phyloP scores from a whole-genome alignment of 257 asterid genomes.

The Knoxia roxburghii region DNA sequence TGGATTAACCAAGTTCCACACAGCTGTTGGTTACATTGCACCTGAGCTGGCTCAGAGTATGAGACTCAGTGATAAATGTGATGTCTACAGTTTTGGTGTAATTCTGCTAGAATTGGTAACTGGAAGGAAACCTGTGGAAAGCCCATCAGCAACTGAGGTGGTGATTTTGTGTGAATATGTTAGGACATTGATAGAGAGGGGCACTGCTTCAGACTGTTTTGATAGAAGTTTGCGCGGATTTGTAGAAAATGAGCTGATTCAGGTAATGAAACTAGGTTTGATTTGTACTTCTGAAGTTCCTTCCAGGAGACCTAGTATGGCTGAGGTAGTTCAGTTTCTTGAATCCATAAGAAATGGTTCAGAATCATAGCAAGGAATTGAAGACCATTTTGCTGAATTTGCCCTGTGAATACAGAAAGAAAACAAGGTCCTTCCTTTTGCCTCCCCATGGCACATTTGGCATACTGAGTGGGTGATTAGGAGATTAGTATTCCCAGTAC shows the following conservation, averaged over 20 bases:
- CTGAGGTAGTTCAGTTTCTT: conserved; percentile 87
- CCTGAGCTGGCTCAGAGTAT: conserved; percentile 85
- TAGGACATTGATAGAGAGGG: conserved; percentile 58
- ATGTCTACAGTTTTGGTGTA: conserved; percentile 79
- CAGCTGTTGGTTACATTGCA: conserved; percentile 84
- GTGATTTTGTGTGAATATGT: conserved; percentile 71
- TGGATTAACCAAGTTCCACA: conserved; percentile 60
- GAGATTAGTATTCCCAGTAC: conserved; percentile 15
- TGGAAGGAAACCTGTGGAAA: conserved; percentile 86
- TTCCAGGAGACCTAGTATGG: conserved; percentile 84
- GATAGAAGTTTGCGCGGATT: conserved; percentile 65
- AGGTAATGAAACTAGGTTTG: conserved; percentile 86
- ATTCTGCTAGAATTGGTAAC: conserved; percentile 75
- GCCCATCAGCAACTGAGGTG: conserved; percentile 50
- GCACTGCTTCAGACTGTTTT: conserved; percentile 55
- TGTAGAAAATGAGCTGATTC: conserved; percentile 67
- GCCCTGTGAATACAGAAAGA: conserved; percentile 5
- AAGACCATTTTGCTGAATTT: conserved; percentile 2
- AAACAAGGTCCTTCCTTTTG: background rate
- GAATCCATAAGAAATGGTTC: conserved; percentile 75
- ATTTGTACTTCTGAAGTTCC: conserved; percentile 66
- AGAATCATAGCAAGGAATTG: conserved; percentile 27
- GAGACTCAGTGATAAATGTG: conserved; percentile 64
- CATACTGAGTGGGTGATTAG: conserved; percentile 4
- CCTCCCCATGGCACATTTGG: background rate